Evolutionary conservation across 2,329 filamentous ascomycete species (phyloP).

Genomic region (Ophiocordyceps robertsii): DNA sequence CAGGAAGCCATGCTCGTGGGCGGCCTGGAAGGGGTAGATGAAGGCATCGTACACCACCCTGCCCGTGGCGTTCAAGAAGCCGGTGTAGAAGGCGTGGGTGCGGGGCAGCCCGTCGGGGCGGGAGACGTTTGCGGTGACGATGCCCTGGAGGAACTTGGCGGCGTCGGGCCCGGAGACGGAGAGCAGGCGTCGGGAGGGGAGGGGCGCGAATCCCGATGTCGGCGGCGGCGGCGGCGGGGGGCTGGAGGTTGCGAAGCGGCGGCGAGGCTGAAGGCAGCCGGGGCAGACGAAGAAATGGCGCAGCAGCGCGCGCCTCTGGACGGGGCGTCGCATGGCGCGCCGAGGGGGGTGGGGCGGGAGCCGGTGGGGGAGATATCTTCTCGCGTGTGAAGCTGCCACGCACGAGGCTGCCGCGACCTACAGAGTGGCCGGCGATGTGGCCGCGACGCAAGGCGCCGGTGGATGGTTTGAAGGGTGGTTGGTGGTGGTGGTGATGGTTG

Average conservation of each 20-base stretch:
- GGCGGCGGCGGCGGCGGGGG: slow-evolving; percentile 26
- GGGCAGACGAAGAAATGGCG: slow-evolving; percentile 11
- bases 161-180: slow-evolving; percentile 68
- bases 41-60: slow-evolving; percentile 83
- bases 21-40: slow-evolving; percentile 52
- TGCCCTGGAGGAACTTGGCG: slow-evolving; percentile 74
- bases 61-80: slow-evolving; percentile 76
- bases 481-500: too few relatives aligned
- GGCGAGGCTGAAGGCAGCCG: slow-evolving; percentile 17
- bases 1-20: slow-evolving; percentile 33
- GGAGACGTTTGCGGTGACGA: slow-evolving; percentile 53
- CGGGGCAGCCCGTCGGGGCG: slow-evolving; percentile 20
- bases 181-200: slow-evolving; percentile 68
- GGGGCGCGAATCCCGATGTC: slow-evolving; percentile 32
- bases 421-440: too few relatives aligned
- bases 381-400: too few relatives aligned
- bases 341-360: neutral
- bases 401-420: too few relatives aligned
- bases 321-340: slow-evolving; percentile 10
- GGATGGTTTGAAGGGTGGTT: too few relatives aligned
- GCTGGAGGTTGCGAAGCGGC: slow-evolving; percentile 15
- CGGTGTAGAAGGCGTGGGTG: slow-evolving; percentile 55
- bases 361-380: neutral
- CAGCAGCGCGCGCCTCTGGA: slow-evolving; percentile 5
- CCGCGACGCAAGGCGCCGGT: too few relatives aligned